Evolutionary conservation across 192 early-diverging fungal species (phyloP), one percentile per base, ranked within the genome.

Genomic region (Gaertneriomyces sp.): DNA sequence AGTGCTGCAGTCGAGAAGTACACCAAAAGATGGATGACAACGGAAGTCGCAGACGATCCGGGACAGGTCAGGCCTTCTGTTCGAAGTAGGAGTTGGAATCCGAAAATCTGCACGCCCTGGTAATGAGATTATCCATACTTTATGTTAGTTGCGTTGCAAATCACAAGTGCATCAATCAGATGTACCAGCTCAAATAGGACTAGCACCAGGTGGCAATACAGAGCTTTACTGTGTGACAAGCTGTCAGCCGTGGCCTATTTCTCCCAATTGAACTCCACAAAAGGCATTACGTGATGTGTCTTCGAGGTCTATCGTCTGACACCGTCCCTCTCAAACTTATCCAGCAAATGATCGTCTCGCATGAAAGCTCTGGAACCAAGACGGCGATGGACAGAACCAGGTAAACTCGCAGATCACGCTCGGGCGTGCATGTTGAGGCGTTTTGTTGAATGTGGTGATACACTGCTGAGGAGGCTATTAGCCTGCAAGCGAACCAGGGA

Each of bases 291-390:
- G 42, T 42, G n/a, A 77, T 64, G 42, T 59, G 51, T 42, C 58
- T 17, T 0, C 76, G 17, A 3, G 76, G 76, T 14, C 58, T 25
- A 40, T 66, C 64, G 56, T 77, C 69, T 9, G 68, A 49, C 3
- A 74, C 72, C 20, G 76, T 70, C 42, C 76, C 76, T 55, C 63
- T n/a, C 12, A 76, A 56, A 25, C 67, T 70, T 9, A 73, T 56
- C 47, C 61, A 61, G 1, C 39, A 61, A 47, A 73, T 70, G 5
- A 38, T 44, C 49, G 38, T 7, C 46, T 77, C 76, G 14, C 55
- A 53, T 5, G 45, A 47, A 11, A 77, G 33, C 41, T 70, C 69
- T 6, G 56, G 19, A 7, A 45, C n/a, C 12, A 70, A 61, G 16
- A 56, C 39, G 5, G 58, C 25, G 17, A 70, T 42, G 4, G 50